Base-by-base conservation (phyloP, 495 filamentous ascomycete species). In the Stereocaulon alpinum region DNA sequence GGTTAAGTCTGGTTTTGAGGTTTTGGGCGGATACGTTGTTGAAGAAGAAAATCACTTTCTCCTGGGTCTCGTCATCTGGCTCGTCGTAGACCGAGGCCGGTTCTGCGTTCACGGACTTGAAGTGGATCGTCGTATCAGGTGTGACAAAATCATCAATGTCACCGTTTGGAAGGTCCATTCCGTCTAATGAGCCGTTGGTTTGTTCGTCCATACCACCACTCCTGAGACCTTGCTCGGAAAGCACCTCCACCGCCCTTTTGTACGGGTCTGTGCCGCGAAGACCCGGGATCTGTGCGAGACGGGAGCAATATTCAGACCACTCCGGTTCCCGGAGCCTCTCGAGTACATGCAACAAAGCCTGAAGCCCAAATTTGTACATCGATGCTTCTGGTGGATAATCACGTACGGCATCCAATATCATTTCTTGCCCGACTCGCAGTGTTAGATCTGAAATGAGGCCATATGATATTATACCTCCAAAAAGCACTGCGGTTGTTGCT, bases 311-410 rank as follows among this genome's bases (percentile, higher is more conserved):
- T 5, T 84, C 86, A 7, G 87, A 86, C 93, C 94, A 97, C 65
- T 97, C 93, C 27, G 60, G 60, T 58, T 64, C 62, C 5, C 79
- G 77, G n/a, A 99, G 79, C 45, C 91, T 83, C 34, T 79, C 75
- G 47, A 86, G 82, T 54, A 96, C 80, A 67, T 96, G 89, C 58
- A 95, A 83, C 37, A 99, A 83, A 9, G 93, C 94, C 68, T 97
- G 92, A n/a, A 97, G 79, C 1, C 93, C 93, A 68, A 99, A 99
- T 64, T 96, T 96, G 75, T 91, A 97, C 93, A 99, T 97, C 0
- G 86, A 82, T 52, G 88, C 81, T 17, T 91, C 86, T 11, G 87
- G 80, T 6, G 78, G 76, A 63, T 90, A 86, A 60, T 95, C 89
- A 48, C 87, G 76, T 14, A 97, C 91, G 15, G 94, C 88, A 70